phyloP scores from a whole-genome alignment of 1,284 basidiomycete genomes.

The Pterulicium gracile region DNA sequence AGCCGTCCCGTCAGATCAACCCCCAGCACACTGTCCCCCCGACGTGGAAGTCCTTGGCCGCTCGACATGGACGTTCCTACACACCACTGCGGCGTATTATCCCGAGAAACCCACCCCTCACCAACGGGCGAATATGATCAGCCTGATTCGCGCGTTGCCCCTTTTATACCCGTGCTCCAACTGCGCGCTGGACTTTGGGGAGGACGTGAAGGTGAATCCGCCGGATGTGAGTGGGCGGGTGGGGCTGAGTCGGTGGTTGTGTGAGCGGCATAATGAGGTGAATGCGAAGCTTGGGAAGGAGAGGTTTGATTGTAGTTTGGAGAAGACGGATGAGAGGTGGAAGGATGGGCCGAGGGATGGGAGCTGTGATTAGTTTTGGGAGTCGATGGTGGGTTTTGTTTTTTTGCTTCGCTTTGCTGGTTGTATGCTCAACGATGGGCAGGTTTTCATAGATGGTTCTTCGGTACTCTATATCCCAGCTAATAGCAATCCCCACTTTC shows the following conservation, averaged over 20 bases:
- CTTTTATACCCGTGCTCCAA: slow-evolving; percentile 78
- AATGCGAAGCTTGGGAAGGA: slow-evolving; percentile 80
- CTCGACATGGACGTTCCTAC: slow-evolving; percentile 93
- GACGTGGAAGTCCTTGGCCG: slow-evolving; percentile 81
- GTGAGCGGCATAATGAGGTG: slow-evolving; percentile 85
- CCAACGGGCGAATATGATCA: slow-evolving; percentile 75
- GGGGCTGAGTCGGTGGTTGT: slow-evolving; percentile 77
- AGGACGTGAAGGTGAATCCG: slow-evolving; percentile 52
- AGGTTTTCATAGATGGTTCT: no score
- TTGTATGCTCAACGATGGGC: no score
- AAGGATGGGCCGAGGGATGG: slow-evolving; percentile 83
- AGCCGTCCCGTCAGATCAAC: slow-evolving; percentile 22
- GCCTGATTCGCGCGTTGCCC: slow-evolving; percentile 68
- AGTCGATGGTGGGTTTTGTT: neutral
- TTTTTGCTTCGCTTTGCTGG: no score
- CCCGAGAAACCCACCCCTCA: slow-evolving; percentile 63
- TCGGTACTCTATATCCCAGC: no score
- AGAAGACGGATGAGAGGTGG: slow-evolving; percentile 76
- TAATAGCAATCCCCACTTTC: no score
- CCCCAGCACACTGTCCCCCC: slow-evolving; percentile 68
- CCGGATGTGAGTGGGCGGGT: slow-evolving; percentile 66
- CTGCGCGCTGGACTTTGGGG: slow-evolving; percentile 75
- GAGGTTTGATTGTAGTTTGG: slow-evolving; percentile 59
- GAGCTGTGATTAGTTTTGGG: slow-evolving; percentile 58
- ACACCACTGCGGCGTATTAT: slow-evolving; percentile 89